Evolutionary conservation across 2,329 filamentous ascomycete species (phyloP), one percentile per base, ranked within the genome.

Genomic region (Neopestalotiopsis rosae): DNA sequence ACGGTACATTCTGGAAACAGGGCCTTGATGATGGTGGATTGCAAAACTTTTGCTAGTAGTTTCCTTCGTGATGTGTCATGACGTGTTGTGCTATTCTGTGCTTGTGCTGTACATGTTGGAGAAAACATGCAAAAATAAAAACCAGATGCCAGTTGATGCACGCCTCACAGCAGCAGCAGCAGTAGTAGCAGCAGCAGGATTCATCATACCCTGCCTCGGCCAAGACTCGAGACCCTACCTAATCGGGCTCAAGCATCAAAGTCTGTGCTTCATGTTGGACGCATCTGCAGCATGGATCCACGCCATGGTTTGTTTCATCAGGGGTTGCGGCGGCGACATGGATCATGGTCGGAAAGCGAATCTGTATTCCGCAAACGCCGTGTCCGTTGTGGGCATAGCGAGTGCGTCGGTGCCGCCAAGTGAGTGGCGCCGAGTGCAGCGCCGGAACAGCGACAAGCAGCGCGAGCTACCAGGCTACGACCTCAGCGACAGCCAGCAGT

Each of bases 291-390:
- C 65, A 67, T 67, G 56, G 65, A 61, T 67, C 52, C 65, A 67
- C 65, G 40, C 65, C 65, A 67, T 67, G 56, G 65, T 61, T 45
- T 67, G 65, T 67, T 67, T 67, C 65, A 67, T 67, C 65, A 59
- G 56, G 65, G 65, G 65, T 67, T 32, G 42, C 52, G 49, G 40
- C 24, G 42, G 38, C 24, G 63, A 58, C 45, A 58, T 56, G 63
- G 63, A 58, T 56, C 45, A 40, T 45, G 63, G 63, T 66, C 42
- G 42, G 63, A 52, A 64, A 40, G 34, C 34, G 20, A 64, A 20
- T 32, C 40, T 64, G 61, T 28, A 20, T 52, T 52, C 42, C 61
- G 61, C 40, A 52, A 28, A 24, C 20, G n/a, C 45, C 45, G 45
- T 52, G 45, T 52, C 45, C 45, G 45, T 52, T 52, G 45, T 52